A percentile compares a stretch with the other conserved stretches of the same genome.
These are phyloP conservation scores for Babesia divergens DNA, from an alignment of 169 alveolate genomes.

Conservation along the genomic window DNA sequence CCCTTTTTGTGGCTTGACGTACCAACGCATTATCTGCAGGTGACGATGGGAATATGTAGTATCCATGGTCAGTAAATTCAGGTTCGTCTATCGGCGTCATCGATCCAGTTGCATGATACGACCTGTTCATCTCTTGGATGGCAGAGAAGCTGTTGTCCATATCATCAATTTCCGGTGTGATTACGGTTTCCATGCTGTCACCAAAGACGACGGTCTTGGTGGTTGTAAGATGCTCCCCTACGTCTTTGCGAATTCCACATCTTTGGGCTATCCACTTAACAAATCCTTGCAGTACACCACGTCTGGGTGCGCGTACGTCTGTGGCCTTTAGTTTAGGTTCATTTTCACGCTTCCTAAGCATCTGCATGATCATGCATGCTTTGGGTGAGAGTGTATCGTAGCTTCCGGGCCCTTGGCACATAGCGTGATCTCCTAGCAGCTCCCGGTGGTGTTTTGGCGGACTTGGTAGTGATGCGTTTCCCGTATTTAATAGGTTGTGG, in stretches of 20 bases:
- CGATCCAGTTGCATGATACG: no score
- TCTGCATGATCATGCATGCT: not conserved
- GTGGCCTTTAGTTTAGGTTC: not conserved
- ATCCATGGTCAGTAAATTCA: not conserved
- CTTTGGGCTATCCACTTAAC: not conserved
- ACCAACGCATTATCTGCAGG: conserved; percentile 6
- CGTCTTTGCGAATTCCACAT: not conserved
- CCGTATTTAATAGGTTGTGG: not conserved
- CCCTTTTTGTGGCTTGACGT: conserved; percentile 19
- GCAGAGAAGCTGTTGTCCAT: no score
- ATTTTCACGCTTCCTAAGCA: not conserved
- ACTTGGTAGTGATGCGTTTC: conserved; percentile 1
- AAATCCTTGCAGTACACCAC: not conserved
- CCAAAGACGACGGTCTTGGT: not conserved
- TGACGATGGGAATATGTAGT: conserved; percentile 14
- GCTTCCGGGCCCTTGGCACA: not conserved
- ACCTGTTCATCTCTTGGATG: no score
- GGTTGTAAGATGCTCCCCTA: not conserved
- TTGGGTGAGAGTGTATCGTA: not conserved
- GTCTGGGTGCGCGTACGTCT: not conserved
- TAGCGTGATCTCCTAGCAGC: not conserved
- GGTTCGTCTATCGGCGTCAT: conserved; percentile 2
- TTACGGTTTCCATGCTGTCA: no score
- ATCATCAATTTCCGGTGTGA: no score
- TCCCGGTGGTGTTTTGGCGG: conserved; percentile 6